phyloP scores from a whole-genome alignment of 176 grass and related monocot species.

The Saccharum spontaneum region DNA sequence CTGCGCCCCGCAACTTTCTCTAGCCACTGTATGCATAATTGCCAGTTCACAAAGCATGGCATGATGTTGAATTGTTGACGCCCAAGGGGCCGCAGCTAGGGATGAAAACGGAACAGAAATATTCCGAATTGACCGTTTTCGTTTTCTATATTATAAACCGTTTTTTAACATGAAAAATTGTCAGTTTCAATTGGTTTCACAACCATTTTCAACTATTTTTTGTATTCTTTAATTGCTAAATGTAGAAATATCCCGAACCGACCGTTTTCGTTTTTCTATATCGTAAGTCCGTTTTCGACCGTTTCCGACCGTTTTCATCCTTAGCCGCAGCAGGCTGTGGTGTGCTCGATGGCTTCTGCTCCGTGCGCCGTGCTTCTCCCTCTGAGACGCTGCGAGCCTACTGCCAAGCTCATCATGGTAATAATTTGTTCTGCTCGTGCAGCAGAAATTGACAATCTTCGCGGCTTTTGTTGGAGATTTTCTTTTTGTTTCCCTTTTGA shows the following conservation, averaged over 20 bases:
- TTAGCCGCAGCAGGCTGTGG: neutral
- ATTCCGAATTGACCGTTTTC: too few species aligned
- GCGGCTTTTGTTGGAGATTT: slow-evolving; percentile 9
- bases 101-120: too few species aligned
- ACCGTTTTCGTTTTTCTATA: too few species aligned
- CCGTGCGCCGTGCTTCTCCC: neutral
- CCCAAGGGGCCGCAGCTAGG: neutral
- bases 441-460: slow-evolving; percentile 7
- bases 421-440: slow-evolving; percentile 28
- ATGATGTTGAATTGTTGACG: slow-evolving; percentile 28
- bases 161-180: too few species aligned
- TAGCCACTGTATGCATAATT: slow-evolving; percentile 31
- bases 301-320: too few species aligned
- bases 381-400: neutral
- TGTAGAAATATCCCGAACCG: too few species aligned
- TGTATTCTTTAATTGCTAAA: too few species aligned
- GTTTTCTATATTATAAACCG: too few species aligned
- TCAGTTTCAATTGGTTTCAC: too few species aligned
- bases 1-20: slow-evolving; percentile 1
- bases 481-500: neutral
- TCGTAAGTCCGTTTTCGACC: too few species aligned
- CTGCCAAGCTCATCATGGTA: slow-evolving; percentile 35
- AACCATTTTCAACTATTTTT: too few species aligned
- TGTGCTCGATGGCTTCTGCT: slow-evolving; percentile 31
- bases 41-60: slow-evolving; percentile 49